phyloP scores from a whole-genome alignment of 805 yeast genomes.

The Saccharomycopsis sp. region DNA sequence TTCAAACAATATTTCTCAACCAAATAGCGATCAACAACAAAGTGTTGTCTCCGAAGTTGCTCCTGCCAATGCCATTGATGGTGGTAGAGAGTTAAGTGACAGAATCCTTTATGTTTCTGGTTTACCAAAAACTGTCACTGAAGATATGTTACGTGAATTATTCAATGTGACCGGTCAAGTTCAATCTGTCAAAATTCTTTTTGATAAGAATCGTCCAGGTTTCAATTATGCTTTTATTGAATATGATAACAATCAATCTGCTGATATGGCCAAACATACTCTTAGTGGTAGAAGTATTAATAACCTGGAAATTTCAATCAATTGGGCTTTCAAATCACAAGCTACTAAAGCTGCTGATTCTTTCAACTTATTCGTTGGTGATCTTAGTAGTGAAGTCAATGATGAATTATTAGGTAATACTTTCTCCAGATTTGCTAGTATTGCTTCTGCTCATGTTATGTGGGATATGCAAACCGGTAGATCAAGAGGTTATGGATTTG shows the following conservation, averaged over 20 bases:
- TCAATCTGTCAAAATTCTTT: conserved; percentile 55
- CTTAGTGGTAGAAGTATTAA: conserved; percentile 50
- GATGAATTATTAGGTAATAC: conserved; percentile 57
- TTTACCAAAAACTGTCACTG: conserved; percentile 53
- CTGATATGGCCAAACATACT: conserved; percentile 49
- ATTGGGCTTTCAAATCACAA: conserved; percentile 80
- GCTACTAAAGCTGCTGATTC: conserved; percentile 48
- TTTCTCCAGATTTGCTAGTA: conserved; percentile 46
- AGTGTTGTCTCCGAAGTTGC: too few species aligned
- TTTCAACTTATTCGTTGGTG: conserved; percentile 78
- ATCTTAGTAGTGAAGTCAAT: conserved; percentile 69
- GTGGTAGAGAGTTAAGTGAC: conserved; percentile 72
- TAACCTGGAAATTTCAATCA: conserved; percentile 48
- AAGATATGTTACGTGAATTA: conserved; percentile 48
- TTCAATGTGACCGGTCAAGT: conserved; percentile 55
- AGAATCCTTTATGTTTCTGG: conserved; percentile 72
- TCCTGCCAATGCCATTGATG: conserved; percentile 66
- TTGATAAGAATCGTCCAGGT: conserved; percentile 65
- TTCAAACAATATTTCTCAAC: too few species aligned
- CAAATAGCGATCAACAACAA: too few species aligned
- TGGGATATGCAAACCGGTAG: conserved; percentile 95
- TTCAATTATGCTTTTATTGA: conserved; percentile 81
- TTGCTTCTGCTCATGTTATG: conserved; percentile 85
- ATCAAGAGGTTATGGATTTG: conserved; percentile 88
- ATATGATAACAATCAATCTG: conserved; percentile 46